Evolutionary conservation across 2,329 filamentous ascomycete genomes (phyloP).

Genomic region (Fusarium miscanthi): DNA sequence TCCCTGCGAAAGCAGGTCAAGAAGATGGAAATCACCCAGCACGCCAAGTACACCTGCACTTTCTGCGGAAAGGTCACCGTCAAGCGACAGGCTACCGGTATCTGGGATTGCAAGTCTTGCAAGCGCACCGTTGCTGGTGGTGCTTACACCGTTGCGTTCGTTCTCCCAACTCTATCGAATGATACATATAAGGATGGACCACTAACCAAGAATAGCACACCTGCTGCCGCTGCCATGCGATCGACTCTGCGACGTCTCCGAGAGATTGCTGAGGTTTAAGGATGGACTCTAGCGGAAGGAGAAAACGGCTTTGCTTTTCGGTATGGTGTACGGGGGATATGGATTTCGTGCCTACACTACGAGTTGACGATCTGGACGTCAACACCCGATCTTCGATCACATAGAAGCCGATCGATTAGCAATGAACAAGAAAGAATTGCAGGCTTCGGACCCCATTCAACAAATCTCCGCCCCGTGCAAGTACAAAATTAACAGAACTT

Average conservation of each 20-base stretch:
- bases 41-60: constrained; percentile 96
- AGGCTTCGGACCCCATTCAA: constrained; percentile 49
- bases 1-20: constrained; percentile 96
- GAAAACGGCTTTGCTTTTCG: constrained; percentile 59
- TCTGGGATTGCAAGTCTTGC: constrained; percentile 97
- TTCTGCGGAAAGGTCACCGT: constrained; percentile 99
- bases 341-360: constrained; percentile 58
- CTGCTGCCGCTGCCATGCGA: constrained; percentile 91
- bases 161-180: constrained; percentile 50
- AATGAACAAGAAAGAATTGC: constrained; percentile 55
- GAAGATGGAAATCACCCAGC: constrained; percentile 99
- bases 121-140: constrained; percentile 81
- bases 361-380: constrained; percentile 56
- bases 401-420: constrained; percentile 57
- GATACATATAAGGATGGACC: constrained; percentile 5
- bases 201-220: constrained; percentile 72
- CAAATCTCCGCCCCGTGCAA: constrained; percentile 19
- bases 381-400: constrained; percentile 53
- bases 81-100: constrained; percentile 89
- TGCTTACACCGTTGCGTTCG: constrained; percentile 97
- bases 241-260: constrained; percentile 97
- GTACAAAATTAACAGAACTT: neutral
- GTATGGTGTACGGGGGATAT: constrained; percentile 59
- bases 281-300: constrained; percentile 47
- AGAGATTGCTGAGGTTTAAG: constrained; percentile 95